These are phyloP conservation scores for Cucumis sativus DNA, from an alignment of 306 rosid genomes.

Conservation along the genomic window DNA sequence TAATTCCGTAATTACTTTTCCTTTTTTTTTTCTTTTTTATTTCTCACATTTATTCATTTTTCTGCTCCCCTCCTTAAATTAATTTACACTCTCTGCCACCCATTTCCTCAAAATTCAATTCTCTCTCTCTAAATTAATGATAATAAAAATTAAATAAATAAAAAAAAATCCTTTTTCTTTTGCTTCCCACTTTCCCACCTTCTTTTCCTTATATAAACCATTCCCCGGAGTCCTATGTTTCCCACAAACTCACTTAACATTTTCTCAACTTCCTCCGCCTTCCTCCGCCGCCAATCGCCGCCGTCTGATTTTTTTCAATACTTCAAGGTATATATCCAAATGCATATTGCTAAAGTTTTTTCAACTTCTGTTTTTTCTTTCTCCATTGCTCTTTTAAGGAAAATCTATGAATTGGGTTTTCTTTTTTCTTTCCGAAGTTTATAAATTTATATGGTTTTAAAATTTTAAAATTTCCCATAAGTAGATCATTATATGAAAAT, in stretches of 20 bases:
- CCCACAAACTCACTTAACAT: constrained; percentile 18
- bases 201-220: constrained; percentile 45
- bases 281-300: not conserved
- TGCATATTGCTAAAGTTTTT: not conserved
- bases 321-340: not conserved
- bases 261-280: not conserved
- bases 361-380: not conserved
- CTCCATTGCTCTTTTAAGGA: not conserved
- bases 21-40: not conserved
- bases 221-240: constrained; percentile 24
- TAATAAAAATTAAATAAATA: not conserved
- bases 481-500: not conserved
- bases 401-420: not conserved
- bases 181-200: constrained; percentile 43
- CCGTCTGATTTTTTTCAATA: not conserved
- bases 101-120: not conserved
- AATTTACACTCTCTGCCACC: constrained; percentile 9
- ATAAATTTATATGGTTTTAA: not conserved
- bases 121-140: not conserved
- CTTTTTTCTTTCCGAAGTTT: not conserved
- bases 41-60: not conserved
- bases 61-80: not conserved
- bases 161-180: constrained; percentile 6
- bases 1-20: not conserved
- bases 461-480: not conserved